Conservation (phyloP, 169 alveolate genomes). For the Neospora caninum region DNA sequence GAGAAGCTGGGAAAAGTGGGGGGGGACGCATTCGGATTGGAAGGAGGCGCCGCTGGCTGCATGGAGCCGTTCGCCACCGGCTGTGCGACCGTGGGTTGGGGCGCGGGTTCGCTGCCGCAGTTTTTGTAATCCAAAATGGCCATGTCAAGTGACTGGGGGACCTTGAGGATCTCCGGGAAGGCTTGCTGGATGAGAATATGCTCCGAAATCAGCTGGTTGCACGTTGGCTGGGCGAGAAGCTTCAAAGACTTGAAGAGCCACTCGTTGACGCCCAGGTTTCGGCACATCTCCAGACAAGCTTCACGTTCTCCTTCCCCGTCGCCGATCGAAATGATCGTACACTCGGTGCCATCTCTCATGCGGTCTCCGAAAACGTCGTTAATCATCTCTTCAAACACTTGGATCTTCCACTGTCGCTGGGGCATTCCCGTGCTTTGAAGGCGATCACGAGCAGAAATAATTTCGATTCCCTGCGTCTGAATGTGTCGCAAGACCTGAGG, state of each 20-base stretch:
- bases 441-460: conserved; percentile 86
- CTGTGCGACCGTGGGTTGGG: neutral
- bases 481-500: conserved; percentile 77
- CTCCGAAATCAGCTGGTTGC: conserved; percentile 80
- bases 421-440: conserved; percentile 82
- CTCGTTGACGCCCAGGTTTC: conserved; percentile 73
- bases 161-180: conserved; percentile 68
- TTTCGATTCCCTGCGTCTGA: conserved; percentile 77
- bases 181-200: conserved; percentile 80
- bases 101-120: neutral
- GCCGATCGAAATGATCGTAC: conserved; percentile 85
- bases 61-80: neutral
- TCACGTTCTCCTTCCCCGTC: conserved; percentile 89
- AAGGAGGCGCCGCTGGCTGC: neutral
- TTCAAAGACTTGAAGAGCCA: conserved; percentile 85
- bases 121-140: conserved; percentile 60
- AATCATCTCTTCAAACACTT: conserved; percentile 80
- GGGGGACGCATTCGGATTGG: neutral
- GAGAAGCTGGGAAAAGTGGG: neutral
- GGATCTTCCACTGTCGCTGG: conserved; percentile 84
- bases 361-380: conserved; percentile 79
- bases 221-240: conserved; percentile 83
- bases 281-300: conserved; percentile 84
- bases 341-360: conserved; percentile 73
- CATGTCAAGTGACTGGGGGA: conserved; percentile 69